Evolutionary conservation across 2,329 filamentous ascomycete species (phyloP).

Genomic region (Leptographium procerum): DNA sequence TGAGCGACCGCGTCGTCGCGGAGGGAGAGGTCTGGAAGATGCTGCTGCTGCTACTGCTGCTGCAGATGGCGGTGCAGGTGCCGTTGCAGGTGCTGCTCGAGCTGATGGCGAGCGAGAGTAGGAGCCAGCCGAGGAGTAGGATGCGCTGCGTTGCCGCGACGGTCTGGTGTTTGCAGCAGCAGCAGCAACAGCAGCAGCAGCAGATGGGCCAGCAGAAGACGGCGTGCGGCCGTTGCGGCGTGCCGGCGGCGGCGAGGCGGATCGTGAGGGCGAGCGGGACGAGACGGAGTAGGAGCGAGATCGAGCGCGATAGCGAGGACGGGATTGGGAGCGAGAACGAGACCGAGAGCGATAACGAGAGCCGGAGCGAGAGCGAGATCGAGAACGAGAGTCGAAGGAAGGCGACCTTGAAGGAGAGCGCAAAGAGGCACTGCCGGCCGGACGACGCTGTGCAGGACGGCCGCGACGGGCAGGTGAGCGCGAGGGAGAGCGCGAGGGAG

Average conservation of each 20-base stretch:
- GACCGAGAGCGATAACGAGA: slow-evolving; percentile 6
- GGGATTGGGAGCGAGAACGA: not conserved
- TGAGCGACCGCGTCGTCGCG: not conserved
- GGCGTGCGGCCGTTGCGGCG: not conserved
- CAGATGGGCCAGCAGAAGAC: no score
- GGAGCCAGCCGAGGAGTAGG: not conserved
- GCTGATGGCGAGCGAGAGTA: not conserved
- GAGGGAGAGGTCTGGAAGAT: no score
- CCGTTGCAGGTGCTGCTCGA: no score
- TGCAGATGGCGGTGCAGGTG: no score
- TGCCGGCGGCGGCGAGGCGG: not conserved
- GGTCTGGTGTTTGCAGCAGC: not conserved
- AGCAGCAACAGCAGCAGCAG: no score
- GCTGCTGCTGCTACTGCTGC: no score
- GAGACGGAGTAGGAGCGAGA: not conserved
- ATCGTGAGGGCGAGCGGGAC: not conserved
- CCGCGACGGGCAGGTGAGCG: slow-evolving; percentile 17
- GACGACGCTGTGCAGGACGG: slow-evolving; percentile 17
- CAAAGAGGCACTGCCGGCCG: slow-evolving; percentile 13
- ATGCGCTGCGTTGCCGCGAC: not conserved
- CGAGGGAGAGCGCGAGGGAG: slow-evolving; percentile 18
- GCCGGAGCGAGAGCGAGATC: slow-evolving; percentile 1
- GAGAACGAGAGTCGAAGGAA: slow-evolving; percentile 9
- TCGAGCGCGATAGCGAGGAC: not conserved
- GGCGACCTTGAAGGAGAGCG: slow-evolving; percentile 15